Conservation (phyloP, 495 filamentous ascomycete species). For the Hypoxylon cercidicola region DNA sequence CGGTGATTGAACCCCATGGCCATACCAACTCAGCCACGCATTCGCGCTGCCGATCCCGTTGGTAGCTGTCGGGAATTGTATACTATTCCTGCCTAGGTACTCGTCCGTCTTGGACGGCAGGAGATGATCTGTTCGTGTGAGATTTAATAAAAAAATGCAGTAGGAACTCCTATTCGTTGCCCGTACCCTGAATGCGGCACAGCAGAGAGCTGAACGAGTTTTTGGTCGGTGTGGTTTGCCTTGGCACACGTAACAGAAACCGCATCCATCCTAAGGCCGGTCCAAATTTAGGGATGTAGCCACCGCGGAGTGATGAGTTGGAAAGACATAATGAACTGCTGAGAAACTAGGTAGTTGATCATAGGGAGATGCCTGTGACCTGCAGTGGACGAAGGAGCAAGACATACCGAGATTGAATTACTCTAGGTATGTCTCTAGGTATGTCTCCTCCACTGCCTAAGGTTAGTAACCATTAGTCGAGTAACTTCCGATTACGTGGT, state of each 20-base stretch:
- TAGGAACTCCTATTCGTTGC: neutral
- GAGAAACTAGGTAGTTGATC: too few relatives aligned
- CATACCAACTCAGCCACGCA: neutral
- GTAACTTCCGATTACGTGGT: too few relatives aligned
- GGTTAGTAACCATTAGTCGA: too few relatives aligned
- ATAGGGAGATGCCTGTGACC: too few relatives aligned
- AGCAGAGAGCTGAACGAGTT: neutral
- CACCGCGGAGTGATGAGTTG: neutral
- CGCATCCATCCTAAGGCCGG: neutral
- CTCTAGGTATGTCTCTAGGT: too few relatives aligned
- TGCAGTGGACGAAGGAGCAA: too few relatives aligned
- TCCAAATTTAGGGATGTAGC: neutral
- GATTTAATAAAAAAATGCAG: neutral
- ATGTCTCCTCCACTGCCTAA: too few relatives aligned
- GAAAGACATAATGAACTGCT: too few relatives aligned
- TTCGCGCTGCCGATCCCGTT: neutral
- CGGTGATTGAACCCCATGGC: too few relatives aligned
- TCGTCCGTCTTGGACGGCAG: neutral
- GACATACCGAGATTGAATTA: too few relatives aligned
- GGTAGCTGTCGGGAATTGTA: neutral
- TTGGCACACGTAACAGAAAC: constrained; percentile 3
- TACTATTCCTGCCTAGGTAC: neutral
- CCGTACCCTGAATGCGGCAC: neutral
- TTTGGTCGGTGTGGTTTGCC: neutral
- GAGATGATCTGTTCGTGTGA: neutral